Evolutionary conservation across 768 basidiomycete species (phyloP).

Genomic region (Strobilomyces dryophilus): DNA sequence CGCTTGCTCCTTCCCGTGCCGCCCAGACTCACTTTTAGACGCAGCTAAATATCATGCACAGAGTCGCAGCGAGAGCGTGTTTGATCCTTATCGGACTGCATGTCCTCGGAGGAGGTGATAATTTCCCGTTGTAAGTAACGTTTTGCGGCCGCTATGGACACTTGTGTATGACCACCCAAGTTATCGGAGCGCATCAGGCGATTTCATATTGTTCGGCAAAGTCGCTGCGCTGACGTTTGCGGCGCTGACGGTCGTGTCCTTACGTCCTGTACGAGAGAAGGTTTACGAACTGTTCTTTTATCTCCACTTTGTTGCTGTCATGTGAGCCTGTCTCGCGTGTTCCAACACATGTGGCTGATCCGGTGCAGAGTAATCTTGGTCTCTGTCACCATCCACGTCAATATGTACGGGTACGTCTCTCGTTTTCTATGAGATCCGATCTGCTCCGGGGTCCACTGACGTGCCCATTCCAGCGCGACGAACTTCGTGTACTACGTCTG

Average conservation of each 20-base stretch:
- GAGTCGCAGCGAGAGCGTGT: conserved; percentile 42
- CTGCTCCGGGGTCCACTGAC: neutral
- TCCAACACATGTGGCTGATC: conserved; percentile 36
- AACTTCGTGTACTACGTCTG: conserved; percentile 35
- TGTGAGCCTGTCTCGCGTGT: conserved; percentile 26
- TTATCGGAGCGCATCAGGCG: neutral
- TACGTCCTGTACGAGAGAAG: conserved; percentile 47
- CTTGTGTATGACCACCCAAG: conserved; percentile 1
- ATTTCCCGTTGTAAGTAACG: conserved; percentile 13
- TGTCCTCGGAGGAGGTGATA: conserved; percentile 23
- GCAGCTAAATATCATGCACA: conserved; percentile 40
- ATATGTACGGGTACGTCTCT: conserved; percentile 24
- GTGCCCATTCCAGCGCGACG: conserved; percentile 12
- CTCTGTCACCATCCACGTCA: conserved; percentile 40
- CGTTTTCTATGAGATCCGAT: conserved; percentile 19
- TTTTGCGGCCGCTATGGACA: neutral
- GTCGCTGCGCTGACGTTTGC: conserved; percentile 36
- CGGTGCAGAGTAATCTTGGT: conserved; percentile 29
- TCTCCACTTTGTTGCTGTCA: conserved; percentile 40
- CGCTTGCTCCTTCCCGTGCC: neutral
- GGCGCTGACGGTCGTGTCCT: conserved; percentile 38
- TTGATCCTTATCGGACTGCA: conserved; percentile 49
- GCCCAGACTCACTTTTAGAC: neutral
- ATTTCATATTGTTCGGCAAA: conserved; percentile 30
- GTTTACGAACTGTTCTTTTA: conserved; percentile 50